Percentiles rank a stretch among this genome's conserved stretches.
Evolutionary conservation across 495 filamentous ascomycete genomes (phyloP).

Genomic region (Aspergillus saccharolyticus): DNA sequence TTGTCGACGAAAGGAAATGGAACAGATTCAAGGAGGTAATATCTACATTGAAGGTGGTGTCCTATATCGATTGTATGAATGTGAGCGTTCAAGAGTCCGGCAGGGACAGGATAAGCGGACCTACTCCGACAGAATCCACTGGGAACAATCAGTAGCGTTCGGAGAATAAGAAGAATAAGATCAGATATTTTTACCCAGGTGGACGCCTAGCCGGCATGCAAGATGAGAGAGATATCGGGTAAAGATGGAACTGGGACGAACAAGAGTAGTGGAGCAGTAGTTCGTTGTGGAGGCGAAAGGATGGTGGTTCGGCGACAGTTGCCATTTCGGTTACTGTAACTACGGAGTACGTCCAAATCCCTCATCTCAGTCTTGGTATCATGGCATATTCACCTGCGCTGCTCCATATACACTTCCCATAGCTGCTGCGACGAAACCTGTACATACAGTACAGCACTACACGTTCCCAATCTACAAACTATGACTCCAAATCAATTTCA

Average conservation of each 20-base stretch:
- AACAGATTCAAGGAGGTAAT: not conserved
- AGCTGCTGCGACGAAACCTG: no score
- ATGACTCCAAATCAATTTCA: not conserved
- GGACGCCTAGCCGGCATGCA: slow-evolving; percentile 8
- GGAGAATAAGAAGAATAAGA: not conserved
- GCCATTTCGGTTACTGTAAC: not conserved
- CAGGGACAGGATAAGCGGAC: not conserved
- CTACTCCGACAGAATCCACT: slow-evolving; percentile 16
- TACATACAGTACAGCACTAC: no score
- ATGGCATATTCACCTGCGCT: no score
- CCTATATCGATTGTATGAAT: not conserved
- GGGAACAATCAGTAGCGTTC: not conserved
- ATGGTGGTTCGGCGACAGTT: not conserved
- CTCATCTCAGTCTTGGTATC: no score
- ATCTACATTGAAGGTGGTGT: slow-evolving; percentile 15
- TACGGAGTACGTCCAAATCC: no score
- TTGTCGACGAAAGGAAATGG: not conserved
- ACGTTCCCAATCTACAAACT: not conserved
- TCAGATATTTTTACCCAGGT: slow-evolving; percentile 5
- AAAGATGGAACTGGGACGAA: not conserved
- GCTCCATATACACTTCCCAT: no score
- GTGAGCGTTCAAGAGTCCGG: not conserved
- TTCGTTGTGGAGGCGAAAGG: not conserved
- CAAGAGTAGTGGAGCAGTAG: no score
- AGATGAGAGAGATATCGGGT: not conserved